Conservation (phyloP, 352 stramenopile species). For the Lagenidium giganteum region DNA sequence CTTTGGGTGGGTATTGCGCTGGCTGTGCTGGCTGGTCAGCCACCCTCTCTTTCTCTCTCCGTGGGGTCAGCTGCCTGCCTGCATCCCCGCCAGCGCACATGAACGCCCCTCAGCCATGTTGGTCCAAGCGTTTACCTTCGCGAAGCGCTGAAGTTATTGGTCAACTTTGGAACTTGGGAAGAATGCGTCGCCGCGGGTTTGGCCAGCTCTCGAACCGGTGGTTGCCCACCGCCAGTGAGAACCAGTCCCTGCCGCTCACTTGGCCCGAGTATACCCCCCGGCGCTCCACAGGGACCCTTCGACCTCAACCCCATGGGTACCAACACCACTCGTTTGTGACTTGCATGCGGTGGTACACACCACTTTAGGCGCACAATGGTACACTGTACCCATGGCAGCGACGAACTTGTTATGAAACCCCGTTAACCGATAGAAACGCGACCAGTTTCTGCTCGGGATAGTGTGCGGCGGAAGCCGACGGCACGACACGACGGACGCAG, state of each 20-base stretch:
- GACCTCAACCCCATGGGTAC: no score
- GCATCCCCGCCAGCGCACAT: neutral
- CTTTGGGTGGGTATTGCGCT: no score
- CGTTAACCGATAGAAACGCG: constrained; percentile 10
- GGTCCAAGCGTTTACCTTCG: no score
- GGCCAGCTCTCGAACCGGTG: constrained; percentile 41
- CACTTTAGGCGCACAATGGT: no score
- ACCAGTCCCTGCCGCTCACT: constrained; percentile 45
- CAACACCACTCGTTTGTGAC: no score
- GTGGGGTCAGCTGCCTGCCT: neutral
- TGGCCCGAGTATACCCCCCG: constrained; percentile 26
- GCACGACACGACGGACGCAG: neutral
- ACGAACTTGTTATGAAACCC: constrained; percentile 3
- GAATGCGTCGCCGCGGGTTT: constrained; percentile 11
- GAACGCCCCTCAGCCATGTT: no score
- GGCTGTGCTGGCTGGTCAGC: no score
- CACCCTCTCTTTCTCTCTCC: no score
- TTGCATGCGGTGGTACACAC: no score
- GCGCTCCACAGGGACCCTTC: no score
- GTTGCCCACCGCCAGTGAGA: constrained; percentile 45
- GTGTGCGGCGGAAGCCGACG: neutral
- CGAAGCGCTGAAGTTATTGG: no score
- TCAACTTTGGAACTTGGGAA: constrained; percentile 80
- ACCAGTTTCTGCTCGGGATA: neutral
- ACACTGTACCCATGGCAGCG: no score